phyloP scores from a whole-genome alignment of 2,329 filamentous ascomycete species.

The Penicillium verrucosum region DNA sequence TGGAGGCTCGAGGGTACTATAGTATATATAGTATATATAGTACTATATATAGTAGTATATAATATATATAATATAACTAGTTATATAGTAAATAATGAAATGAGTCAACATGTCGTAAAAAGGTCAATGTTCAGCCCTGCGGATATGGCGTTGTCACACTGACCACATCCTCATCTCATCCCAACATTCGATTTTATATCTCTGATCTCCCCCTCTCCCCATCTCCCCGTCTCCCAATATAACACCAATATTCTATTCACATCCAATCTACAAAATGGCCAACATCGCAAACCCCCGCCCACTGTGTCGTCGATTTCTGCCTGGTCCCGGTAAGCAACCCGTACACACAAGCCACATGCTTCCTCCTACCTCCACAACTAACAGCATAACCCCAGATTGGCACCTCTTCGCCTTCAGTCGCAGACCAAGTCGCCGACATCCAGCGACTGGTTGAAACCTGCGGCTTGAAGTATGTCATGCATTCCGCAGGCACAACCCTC shows the following conservation, averaged over 20 bases:
- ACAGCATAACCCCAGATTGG: conserved; percentile 59
- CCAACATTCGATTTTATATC: background rate
- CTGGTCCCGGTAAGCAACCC: conserved; percentile 66
- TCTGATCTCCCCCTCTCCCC: background rate
- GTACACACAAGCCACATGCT: background rate
- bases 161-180: conserved; percentile 1
- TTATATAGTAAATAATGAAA: background rate
- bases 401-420: conserved; percentile 71
- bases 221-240: background rate
- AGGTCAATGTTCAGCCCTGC: background rate
- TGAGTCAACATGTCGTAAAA: background rate
- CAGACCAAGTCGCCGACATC: conserved; percentile 81
- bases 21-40: too few relatives aligned
- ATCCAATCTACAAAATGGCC: conserved; percentile 14
- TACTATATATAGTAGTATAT: background rate
- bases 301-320: conserved; percentile 87
- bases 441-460: conserved; percentile 79
- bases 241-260: too few relatives aligned
- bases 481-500: conserved; percentile 88
- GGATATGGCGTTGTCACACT: background rate
- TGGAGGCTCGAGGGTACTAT: background rate
- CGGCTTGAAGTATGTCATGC: conserved; percentile 81
- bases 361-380: background rate
- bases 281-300: conserved; percentile 58
- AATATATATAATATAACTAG: too few relatives aligned